Evolutionary conservation across 352 stramenopile genomes (phyloP).

Genomic region (Albugo laibachii): DNA sequence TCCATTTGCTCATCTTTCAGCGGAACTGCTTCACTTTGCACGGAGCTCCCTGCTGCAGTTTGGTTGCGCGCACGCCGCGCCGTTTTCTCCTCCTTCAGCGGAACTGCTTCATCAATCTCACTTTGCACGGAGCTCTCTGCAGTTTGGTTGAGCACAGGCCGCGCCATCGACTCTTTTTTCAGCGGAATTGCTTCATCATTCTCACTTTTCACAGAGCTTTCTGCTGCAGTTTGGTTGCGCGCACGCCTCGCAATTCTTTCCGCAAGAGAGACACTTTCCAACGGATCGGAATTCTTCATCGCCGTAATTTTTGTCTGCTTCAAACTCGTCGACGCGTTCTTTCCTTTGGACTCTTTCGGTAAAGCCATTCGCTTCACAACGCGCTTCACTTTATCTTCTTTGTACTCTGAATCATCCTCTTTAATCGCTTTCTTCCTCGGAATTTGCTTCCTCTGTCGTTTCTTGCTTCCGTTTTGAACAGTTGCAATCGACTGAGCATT

Average conservation of each 20-base stretch:
- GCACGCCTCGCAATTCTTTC: constrained; percentile 1
- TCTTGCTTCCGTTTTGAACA: constrained; percentile 27
- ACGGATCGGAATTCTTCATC: background rate
- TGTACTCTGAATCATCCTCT: constrained; percentile 46
- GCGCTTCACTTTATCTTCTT: constrained; percentile 11
- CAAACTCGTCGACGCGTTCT: too few species aligned
- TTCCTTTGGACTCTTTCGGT: constrained; percentile 6
- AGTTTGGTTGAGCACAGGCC: constrained; percentile 6
- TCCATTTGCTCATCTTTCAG: constrained; percentile 21
- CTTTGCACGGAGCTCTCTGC: constrained; percentile 5
- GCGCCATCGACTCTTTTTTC: constrained; percentile 17
- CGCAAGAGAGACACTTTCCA: background rate
- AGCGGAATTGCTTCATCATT: constrained; percentile 13
- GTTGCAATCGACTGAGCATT: constrained; percentile 37
- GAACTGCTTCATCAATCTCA: constrained; percentile 33
- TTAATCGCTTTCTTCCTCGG: constrained; percentile 18
- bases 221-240: constrained; percentile 11
- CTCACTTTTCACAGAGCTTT: constrained; percentile 13
- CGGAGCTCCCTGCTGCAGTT: constrained; percentile 9
- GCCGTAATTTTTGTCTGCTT: background rate
- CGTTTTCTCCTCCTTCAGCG: constrained; percentile 52
- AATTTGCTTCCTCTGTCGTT: constrained; percentile 28
- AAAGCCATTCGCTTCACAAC: constrained; percentile 18
- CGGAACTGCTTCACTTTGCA: constrained; percentile 6
- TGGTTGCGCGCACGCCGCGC: constrained; percentile 31